Evolutionary conservation across 805 yeast genomes (phyloP).

Genomic region (Nakazawaea ambrosiae): DNA sequence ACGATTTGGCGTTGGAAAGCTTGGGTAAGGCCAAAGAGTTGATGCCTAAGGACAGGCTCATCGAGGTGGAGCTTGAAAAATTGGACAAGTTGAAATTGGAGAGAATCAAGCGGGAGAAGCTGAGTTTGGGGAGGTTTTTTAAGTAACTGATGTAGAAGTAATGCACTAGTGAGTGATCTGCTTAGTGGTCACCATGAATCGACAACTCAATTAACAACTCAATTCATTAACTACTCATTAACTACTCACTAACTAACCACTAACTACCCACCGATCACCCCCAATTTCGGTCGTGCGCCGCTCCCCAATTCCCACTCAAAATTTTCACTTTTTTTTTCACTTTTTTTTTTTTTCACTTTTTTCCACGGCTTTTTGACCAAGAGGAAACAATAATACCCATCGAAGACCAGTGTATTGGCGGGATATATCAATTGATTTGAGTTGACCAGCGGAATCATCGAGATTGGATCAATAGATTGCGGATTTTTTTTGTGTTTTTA

Average conservation of each 20-base stretch:
- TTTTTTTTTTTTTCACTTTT: slow-evolving; percentile 3
- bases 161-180: too few species aligned
- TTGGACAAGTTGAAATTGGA: slow-evolving; percentile 34
- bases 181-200: too few species aligned
- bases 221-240: too few species aligned
- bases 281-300: neutral
- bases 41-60: slow-evolving; percentile 43
- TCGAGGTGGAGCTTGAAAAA: slow-evolving; percentile 34
- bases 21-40: slow-evolving; percentile 35
- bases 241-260: neutral
- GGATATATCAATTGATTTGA: too few species aligned
- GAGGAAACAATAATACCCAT: too few species aligned
- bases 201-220: too few species aligned
- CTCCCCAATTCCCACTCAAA: neutral
- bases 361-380: too few species aligned
- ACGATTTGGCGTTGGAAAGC: slow-evolving; percentile 23
- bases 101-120: slow-evolving; percentile 42
- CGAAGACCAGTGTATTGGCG: too few species aligned
- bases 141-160: slow-evolving; percentile 15
- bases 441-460: too few species aligned
- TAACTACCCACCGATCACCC: neutral
- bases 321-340: neutral
- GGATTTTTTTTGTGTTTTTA: too few species aligned
- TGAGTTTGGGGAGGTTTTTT: slow-evolving; percentile 60
- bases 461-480: too few species aligned